phyloP scores from a whole-genome alignment of 306 rosid genomes.

The Adenanthera pavonina region DNA sequence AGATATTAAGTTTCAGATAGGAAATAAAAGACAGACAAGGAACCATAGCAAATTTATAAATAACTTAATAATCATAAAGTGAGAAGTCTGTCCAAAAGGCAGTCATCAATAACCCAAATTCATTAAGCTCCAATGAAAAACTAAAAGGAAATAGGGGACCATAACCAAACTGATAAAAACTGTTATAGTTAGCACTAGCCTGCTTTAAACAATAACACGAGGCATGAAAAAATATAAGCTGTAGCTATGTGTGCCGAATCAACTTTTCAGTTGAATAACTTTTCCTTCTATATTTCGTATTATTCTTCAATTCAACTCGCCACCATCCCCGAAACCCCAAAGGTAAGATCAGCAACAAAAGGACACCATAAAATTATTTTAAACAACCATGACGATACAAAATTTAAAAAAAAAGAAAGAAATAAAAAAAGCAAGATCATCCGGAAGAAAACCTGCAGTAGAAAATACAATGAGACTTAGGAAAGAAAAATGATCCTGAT shows the following conservation, averaged over 20 bases:
- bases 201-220: neutral
- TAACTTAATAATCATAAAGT: neutral
- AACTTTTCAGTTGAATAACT: neutral
- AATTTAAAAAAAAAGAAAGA: too few species aligned
- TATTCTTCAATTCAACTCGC: slow-evolving; percentile 18
- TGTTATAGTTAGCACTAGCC: neutral
- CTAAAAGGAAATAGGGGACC: slow-evolving; percentile 10
- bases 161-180: slow-evolving; percentile 24
- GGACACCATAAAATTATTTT: slow-evolving; percentile 11
- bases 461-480: slow-evolving; percentile 1
- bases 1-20: neutral
- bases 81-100: slow-evolving; percentile 7
- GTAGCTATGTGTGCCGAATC: neutral
- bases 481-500: neutral
- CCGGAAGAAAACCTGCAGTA: neutral
- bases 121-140: slow-evolving; percentile 1
- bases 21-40: slow-evolving; percentile 8
- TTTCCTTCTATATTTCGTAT: neutral
- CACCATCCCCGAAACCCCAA: slow-evolving; percentile 29
- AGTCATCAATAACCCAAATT: slow-evolving; percentile 8
- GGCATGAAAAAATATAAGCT: neutral
- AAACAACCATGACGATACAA: neutral
- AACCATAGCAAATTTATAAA: neutral
- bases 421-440: slow-evolving; percentile 17
- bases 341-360: slow-evolving; percentile 14